These are phyloP conservation scores for Fraxinus americana DNA, from an alignment of 257 asterid species.

Conservation along the genomic window DNA sequence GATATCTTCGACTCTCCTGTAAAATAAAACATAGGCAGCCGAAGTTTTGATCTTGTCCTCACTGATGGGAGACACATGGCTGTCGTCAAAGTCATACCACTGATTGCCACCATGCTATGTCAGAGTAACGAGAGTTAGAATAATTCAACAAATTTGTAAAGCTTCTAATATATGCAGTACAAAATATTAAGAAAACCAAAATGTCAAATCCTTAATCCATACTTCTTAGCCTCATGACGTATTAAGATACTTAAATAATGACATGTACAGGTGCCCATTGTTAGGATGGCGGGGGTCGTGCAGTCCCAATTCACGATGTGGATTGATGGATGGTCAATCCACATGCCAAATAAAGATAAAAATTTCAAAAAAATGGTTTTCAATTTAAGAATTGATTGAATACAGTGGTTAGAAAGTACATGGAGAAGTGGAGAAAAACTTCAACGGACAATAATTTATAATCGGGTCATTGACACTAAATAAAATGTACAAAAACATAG, in stretches of 20 bases:
- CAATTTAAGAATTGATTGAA: background rate
- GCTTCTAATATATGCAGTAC: background rate
- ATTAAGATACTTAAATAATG: background rate
- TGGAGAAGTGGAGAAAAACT: background rate
- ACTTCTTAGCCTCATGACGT: background rate
- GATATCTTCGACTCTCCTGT: constrained; percentile 71
- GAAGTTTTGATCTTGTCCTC: constrained; percentile 86
- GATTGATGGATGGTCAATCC: background rate
- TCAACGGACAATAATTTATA: background rate
- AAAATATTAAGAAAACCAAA: background rate
- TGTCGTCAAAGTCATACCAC: constrained; percentile 93
- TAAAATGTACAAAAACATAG: background rate
- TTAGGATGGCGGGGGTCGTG: background rate
- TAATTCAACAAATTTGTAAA: constrained; percentile 1
- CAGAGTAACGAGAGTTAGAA: constrained; percentile 20
- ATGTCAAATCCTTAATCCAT: background rate
- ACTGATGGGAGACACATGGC: constrained; percentile 68
- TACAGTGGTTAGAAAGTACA: background rate
- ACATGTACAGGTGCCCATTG: background rate
- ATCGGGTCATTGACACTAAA: background rate
- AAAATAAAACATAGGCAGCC: constrained; percentile 84
- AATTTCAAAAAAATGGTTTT: background rate
- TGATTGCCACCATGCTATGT: constrained; percentile 78
- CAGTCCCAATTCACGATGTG: background rate
- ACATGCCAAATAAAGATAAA: background rate